A percentile compares a stretch with the other conserved stretches of the same genome.
These are phyloP conservation scores for Glycine soja DNA, from an alignment of 306 rosid genomes.

Conservation along the genomic window DNA sequence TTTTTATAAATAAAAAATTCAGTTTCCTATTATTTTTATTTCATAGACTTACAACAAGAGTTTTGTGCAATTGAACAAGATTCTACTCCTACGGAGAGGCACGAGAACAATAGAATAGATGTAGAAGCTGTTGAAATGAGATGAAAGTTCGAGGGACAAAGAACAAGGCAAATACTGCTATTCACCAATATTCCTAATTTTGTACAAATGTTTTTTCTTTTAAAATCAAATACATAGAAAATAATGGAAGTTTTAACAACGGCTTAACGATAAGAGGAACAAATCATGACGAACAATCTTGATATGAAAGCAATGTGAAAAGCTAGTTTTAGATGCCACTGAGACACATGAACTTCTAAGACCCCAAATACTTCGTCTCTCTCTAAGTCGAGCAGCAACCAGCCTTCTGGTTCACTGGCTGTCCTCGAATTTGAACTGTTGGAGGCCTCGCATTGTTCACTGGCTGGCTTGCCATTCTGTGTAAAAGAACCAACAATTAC, in stretches of 20 bases:
- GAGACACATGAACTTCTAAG: slow-evolving; percentile 53
- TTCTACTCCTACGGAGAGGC: neutral
- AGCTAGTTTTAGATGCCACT: slow-evolving; percentile 70
- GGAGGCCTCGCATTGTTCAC: slow-evolving; percentile 92
- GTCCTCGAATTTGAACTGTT: slow-evolving; percentile 96
- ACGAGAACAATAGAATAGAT: slow-evolving; percentile 2
- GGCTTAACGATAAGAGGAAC: slow-evolving; percentile 57
- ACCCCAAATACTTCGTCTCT: slow-evolving; percentile 46
- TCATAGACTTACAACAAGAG: slow-evolving; percentile 2
- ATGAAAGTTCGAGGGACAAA: slow-evolving; percentile 33
- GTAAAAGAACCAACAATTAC: slow-evolving; percentile 14
- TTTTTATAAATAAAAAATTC: neutral
- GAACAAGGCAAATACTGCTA: slow-evolving; percentile 75
- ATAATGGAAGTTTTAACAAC: slow-evolving; percentile 78
- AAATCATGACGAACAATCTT: slow-evolving; percentile 60
- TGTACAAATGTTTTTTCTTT: slow-evolving; percentile 71
- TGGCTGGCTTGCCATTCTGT: slow-evolving; percentile 99
- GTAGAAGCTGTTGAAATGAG: slow-evolving; percentile 16
- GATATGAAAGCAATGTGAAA: slow-evolving; percentile 54
- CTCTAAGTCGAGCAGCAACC: slow-evolving; percentile 97
- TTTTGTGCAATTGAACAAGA: slow-evolving; percentile 23
- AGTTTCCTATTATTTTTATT: slow-evolving; percentile 26
- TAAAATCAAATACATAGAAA: slow-evolving; percentile 82
- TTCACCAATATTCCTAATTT: slow-evolving; percentile 85
- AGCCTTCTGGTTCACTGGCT: slow-evolving; percentile 94